Percentiles rank a stretch among this genome's conserved stretches.
phyloP scores from a whole-genome alignment of 2,329 filamentous ascomycete genomes.

The Calonectria pseudoreteaudii region DNA sequence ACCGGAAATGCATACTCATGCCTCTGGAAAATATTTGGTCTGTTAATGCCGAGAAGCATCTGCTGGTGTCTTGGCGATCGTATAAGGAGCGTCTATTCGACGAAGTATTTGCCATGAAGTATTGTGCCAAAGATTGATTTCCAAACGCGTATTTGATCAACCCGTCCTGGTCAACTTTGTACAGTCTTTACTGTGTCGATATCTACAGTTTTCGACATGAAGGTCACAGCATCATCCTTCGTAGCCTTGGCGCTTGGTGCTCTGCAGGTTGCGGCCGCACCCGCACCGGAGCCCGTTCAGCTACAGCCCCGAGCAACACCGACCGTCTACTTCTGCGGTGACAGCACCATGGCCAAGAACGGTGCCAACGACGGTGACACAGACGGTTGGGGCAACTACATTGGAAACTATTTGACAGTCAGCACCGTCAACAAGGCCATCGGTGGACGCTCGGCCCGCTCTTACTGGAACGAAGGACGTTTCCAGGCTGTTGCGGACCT shows the following conservation, averaged over 20 bases:
- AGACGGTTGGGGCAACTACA: constrained; percentile 72
- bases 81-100: not conserved
- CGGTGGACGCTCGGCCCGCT: constrained; percentile 74
- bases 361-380: constrained; percentile 54
- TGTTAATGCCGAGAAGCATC: not conserved
- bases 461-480: constrained; percentile 73
- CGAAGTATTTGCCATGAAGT: not conserved
- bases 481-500: constrained; percentile 68
- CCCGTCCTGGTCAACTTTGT: too few species aligned
- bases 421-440: constrained; percentile 73
- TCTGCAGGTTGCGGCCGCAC: constrained; percentile 28
- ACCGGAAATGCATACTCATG: not conserved
- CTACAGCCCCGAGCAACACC: constrained; percentile 25
- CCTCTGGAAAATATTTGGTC: not conserved
- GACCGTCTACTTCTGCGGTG: constrained; percentile 68
- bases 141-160: not conserved
- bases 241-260: constrained; percentile 32
- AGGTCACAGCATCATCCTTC: constrained; percentile 30
- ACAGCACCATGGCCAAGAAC: constrained; percentile 69
- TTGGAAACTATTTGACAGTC: constrained; percentile 60
- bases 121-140: not conserved
- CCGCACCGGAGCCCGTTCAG: constrained; percentile 17
- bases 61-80: not conserved
- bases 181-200: not conserved
- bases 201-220: constrained; percentile 30